A percentile compares a stretch with the other conserved stretches of the same genome.
Evolutionary conservation across 306 rosid genomes (phyloP).

Genomic region (Crotalaria pallida): DNA sequence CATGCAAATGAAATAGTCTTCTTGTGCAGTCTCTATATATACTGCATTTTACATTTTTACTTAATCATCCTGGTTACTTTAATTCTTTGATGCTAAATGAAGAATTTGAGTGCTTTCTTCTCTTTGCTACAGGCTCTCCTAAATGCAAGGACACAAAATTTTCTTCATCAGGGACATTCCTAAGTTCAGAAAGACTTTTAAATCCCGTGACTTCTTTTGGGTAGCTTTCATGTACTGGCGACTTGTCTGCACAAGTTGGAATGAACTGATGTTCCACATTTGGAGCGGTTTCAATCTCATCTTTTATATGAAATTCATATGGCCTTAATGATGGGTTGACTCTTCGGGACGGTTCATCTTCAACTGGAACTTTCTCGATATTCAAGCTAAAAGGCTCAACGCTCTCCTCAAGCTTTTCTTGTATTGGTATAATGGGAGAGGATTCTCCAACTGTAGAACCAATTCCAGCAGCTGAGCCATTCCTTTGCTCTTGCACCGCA

Average conservation of each 20-base stretch:
- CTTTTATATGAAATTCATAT: constrained; percentile 42
- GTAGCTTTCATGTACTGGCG: constrained; percentile 45
- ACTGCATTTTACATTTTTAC: constrained; percentile 31
- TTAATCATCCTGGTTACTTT: constrained; percentile 31
- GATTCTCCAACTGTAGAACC: constrained; percentile 88
- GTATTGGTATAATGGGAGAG: constrained; percentile 49
- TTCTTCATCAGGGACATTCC: constrained; percentile 61
- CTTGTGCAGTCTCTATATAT: constrained; percentile 26
- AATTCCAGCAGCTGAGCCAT: constrained; percentile 53
- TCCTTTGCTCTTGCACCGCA: constrained; percentile 53
- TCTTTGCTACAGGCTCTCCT: constrained; percentile 77
- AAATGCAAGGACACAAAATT: constrained; percentile 61
- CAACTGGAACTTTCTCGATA: constrained; percentile 41
- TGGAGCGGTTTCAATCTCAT: constrained; percentile 44
- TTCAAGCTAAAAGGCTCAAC: constrained; percentile 51
- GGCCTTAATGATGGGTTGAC: constrained; percentile 35
- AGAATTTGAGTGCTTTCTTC: constrained; percentile 52
- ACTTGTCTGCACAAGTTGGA: constrained; percentile 43
- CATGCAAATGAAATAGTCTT: constrained; percentile 21
- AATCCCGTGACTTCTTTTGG: constrained; percentile 35
- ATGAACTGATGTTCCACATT: constrained; percentile 74
- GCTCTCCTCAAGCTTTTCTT: constrained; percentile 54
- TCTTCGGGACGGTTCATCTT: constrained; percentile 42
- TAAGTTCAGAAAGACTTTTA: constrained; percentile 46
- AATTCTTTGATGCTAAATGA: constrained; percentile 36